Evolutionary conservation across 306 rosid species (phyloP), one percentile per base, ranked within the genome.

Genomic region (Lathyrus tuberosus): DNA sequence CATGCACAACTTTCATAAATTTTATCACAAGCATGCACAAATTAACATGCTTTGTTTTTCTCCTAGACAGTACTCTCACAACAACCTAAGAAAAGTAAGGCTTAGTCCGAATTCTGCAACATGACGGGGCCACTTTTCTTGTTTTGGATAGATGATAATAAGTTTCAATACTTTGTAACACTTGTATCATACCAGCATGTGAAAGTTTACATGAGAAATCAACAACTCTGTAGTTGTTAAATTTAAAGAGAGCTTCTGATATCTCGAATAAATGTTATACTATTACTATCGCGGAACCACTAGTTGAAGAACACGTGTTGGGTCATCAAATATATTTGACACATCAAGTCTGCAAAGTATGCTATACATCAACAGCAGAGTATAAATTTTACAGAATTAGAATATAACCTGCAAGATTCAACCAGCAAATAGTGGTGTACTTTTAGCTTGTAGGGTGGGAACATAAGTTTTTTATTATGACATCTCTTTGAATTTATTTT

Each of bases 331-430:
- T 10, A 47, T 58, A 65, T 12, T 49, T 40, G 53, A 57, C 3
- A 24, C 66, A 64, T 70, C 65, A 63, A 46, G 30, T 10, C 38
- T 38, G 62, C 37, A 69, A 58, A 64, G 48, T 14, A 60, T 48
- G 15, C 6, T 10, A 51, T 31, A 20, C 13, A 56, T 48, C 2
- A 64, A 74, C 46, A 24, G 41, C 4, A 8, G 38, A 58, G 47
- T 44, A 67, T 52, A 30, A 69, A 28, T 16, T 51, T 67, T 40
- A 17, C 15, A 47, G 26, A 11, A 47, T 24, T 30, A 24, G 18
- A 43, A 26, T 24, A 60, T 48, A 48, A 49, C 48, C 66, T 41
- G 66, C 63, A 70, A 70, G 41, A 62, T 62, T 66, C 66, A 30
- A n/a, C 26, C 30, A 51, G 75, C 33, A 69, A 38, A 69, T 8